Evolutionary conservation across 768 basidiomycete genomes (phyloP).

Genomic region (Exidia glandulosa): DNA sequence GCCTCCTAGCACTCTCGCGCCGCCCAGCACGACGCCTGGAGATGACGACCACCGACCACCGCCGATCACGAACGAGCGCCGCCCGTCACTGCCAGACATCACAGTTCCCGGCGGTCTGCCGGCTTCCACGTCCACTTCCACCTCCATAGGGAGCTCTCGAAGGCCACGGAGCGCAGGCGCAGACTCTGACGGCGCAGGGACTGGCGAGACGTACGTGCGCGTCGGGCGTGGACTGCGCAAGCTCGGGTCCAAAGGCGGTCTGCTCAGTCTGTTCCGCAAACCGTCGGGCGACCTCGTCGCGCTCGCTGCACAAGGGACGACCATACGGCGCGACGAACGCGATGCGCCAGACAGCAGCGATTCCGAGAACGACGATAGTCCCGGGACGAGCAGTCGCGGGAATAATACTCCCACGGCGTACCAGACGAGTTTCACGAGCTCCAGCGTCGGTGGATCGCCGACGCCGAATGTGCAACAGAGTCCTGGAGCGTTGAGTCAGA

Average conservation of each 20-base stretch:
- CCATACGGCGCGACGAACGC: slow-evolving; percentile 27
- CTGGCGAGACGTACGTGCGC: not conserved
- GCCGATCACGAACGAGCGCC: not conserved
- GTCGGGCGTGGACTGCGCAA: slow-evolving; percentile 18
- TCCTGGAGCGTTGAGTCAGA: too few relatives aligned
- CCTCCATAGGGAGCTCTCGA: not conserved
- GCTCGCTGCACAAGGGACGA: slow-evolving; percentile 9
- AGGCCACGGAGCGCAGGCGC: not conserved
- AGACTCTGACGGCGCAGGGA: not conserved
- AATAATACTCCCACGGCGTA: not conserved
- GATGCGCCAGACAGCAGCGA: slow-evolving; percentile 29
- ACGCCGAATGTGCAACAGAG: too few relatives aligned
- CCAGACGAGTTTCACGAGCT: not conserved
- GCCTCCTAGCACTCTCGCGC: not conserved
- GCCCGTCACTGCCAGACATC: not conserved
- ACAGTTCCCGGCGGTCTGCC: too few relatives aligned
- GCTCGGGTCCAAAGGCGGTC: slow-evolving; percentile 60
- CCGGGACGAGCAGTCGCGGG: not conserved
- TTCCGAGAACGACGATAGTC: slow-evolving; percentile 7
- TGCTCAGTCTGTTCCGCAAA: slow-evolving; percentile 67
- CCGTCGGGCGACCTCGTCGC: slow-evolving; percentile 22
- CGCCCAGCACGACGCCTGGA: not conserved
- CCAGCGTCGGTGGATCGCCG: too few relatives aligned
- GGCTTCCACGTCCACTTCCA: too few relatives aligned
- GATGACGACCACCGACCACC: not conserved